Conservation (phyloP, 139 green algal species). For the Chloropicon primus region DNA sequence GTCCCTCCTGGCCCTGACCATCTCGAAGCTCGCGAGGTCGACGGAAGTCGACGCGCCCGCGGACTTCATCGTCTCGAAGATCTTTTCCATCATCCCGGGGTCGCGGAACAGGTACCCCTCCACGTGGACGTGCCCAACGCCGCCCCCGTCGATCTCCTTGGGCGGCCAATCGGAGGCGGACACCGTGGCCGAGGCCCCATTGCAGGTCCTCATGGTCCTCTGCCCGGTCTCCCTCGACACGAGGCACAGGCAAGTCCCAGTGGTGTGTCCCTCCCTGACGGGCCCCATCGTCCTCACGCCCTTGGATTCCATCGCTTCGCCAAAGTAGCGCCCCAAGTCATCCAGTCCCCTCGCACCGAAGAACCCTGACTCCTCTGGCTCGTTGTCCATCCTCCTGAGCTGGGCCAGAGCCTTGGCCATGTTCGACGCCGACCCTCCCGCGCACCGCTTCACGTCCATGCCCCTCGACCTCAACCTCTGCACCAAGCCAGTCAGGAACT, state of each 20-base stretch:
- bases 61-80: too few species aligned
- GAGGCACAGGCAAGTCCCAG: background rate
- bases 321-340: background rate
- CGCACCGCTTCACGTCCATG: background rate
- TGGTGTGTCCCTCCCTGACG: background rate
- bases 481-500: too few species aligned
- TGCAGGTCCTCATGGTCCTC: background rate
- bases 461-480: too few species aligned
- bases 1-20: background rate
- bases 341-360: background rate
- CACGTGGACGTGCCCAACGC: background rate
- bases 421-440: background rate
- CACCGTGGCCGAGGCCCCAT: background rate
- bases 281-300: background rate
- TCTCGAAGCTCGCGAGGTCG: background rate
- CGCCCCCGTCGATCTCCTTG: too few species aligned
- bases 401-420: background rate
- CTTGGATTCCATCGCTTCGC: background rate
- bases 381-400: background rate
- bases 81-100: background rate
- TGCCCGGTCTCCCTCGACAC: background rate
- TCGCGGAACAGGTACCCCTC: background rate
- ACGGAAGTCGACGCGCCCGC: background rate
- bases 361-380: background rate
- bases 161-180: background rate